Evolutionary conservation across 192 early-diverging fungal genomes (phyloP).

Genomic region (Gaertneriomyces semiglobifer): DNA sequence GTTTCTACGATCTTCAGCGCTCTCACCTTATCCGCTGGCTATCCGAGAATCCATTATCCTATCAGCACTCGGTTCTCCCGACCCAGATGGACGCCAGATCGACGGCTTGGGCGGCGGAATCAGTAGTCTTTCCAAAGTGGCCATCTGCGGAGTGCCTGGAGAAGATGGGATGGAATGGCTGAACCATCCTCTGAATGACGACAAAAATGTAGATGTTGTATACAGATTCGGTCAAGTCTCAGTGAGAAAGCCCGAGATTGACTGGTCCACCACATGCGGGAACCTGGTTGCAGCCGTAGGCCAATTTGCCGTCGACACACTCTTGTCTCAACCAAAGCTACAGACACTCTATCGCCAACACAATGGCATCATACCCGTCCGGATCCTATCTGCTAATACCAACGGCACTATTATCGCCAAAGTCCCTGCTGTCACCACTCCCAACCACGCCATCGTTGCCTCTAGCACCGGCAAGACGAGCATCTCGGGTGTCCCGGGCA

Average conservation of each 20-base stretch:
- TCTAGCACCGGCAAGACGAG: background rate
- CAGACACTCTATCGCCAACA: background rate
- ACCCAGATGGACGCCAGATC: constrained; percentile 12
- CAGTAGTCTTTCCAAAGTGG: constrained; percentile 9
- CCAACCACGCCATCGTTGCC: background rate
- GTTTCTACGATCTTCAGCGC: background rate
- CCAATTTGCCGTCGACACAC: constrained; percentile 1
- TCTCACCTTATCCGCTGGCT: background rate
- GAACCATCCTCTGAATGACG: too few relatives aligned
- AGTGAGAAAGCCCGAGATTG: constrained; percentile 1
- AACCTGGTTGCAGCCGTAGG: constrained; percentile 13
- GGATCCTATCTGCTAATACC: constrained; percentile 4
- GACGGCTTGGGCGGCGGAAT: constrained; percentile 6
- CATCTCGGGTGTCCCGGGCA: constrained; percentile 12
- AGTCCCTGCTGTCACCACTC: constrained; percentile 2
- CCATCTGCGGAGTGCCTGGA: background rate
- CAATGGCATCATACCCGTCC: background rate
- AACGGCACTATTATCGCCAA: constrained; percentile 3
- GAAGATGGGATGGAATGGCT: background rate
- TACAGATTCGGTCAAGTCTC: constrained; percentile 8
- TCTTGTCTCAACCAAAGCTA: background rate
- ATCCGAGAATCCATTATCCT: constrained; percentile 8
- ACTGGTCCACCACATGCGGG: constrained; percentile 11
- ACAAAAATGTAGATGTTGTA: background rate
- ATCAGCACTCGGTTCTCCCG: constrained; percentile 7